Evolutionary conservation across 805 yeast species (phyloP).

Genomic region (Candida nemodendra): DNA sequence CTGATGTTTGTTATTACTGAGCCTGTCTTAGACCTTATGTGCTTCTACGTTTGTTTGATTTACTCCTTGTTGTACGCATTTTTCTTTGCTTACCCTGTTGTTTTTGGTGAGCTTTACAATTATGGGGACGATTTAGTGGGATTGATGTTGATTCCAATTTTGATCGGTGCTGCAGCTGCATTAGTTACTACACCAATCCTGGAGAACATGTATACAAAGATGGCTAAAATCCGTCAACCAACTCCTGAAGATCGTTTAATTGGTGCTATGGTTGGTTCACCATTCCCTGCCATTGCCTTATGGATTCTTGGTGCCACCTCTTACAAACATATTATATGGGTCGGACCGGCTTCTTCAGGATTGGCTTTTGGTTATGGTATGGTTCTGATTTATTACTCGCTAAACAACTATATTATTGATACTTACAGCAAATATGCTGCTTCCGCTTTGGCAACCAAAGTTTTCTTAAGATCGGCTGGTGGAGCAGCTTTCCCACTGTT

Average conservation of each 20-base stretch:
- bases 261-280: slow-evolving; percentile 82
- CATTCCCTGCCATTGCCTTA: slow-evolving; percentile 76
- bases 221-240: slow-evolving; percentile 55
- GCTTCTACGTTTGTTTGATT: slow-evolving; percentile 83
- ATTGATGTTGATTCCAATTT: slow-evolving; percentile 83
- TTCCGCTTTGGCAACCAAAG: slow-evolving; percentile 78
- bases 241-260: slow-evolving; percentile 77
- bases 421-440: slow-evolving; percentile 83
- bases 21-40: slow-evolving; percentile 81
- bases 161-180: slow-evolving; percentile 81
- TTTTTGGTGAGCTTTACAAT: slow-evolving; percentile 73
- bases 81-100: slow-evolving; percentile 93
- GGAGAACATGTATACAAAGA: slow-evolving; percentile 57
- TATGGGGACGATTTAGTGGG: slow-evolving; percentile 79
- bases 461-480: slow-evolving; percentile 75
- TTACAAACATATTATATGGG: slow-evolving; percentile 63
- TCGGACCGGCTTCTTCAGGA: slow-evolving; percentile 60
- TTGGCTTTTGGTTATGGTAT: slow-evolving; percentile 60
- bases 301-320: slow-evolving; percentile 83
- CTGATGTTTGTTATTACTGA: slow-evolving; percentile 73
- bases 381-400: slow-evolving; percentile 57
- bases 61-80: slow-evolving; percentile 90
- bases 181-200: slow-evolving; percentile 70
- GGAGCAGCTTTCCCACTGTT: slow-evolving; percentile 87
- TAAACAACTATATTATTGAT: slow-evolving; percentile 83